phyloP scores from a whole-genome alignment of 257 asterid species.

The Coffea eugenioides region DNA sequence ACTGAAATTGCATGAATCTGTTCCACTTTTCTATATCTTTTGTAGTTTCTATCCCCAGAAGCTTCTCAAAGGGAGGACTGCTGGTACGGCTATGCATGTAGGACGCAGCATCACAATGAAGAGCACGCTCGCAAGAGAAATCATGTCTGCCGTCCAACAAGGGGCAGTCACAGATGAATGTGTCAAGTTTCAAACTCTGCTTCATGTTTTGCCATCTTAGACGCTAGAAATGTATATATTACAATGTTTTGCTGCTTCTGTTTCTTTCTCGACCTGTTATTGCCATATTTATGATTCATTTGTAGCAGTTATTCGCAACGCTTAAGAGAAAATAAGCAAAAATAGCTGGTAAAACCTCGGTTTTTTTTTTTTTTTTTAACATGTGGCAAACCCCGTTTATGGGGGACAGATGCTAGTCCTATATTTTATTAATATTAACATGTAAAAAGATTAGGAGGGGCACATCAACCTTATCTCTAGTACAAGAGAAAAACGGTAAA shows the following conservation, averaged over 20 bases:
- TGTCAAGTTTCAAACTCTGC: not conserved
- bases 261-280: too few species aligned
- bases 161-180: conserved; percentile 47
- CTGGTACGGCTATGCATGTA: conserved; percentile 93
- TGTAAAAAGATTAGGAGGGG: too few species aligned
- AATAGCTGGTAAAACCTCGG: too few species aligned
- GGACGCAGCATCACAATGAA: conserved; percentile 91
- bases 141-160: conserved; percentile 92
- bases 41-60: conserved; percentile 63
- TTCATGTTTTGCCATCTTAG: not conserved
- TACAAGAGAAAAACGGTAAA: too few species aligned
- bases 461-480: too few species aligned
- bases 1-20: not conserved
- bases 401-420: too few species aligned
- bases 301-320: too few species aligned
- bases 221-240: not conserved
- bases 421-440: too few species aligned
- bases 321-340: too few species aligned
- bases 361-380: too few species aligned
- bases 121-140: conserved; percentile 92
- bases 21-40: not conserved
- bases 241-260: not conserved
- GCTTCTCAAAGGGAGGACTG: conserved; percentile 72
- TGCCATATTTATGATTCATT: too few species aligned
- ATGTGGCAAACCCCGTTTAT: too few species aligned